Base-by-base conservation (phyloP, 2,329 filamentous ascomycete genomes). In the Aspergillus sp. region DNA sequence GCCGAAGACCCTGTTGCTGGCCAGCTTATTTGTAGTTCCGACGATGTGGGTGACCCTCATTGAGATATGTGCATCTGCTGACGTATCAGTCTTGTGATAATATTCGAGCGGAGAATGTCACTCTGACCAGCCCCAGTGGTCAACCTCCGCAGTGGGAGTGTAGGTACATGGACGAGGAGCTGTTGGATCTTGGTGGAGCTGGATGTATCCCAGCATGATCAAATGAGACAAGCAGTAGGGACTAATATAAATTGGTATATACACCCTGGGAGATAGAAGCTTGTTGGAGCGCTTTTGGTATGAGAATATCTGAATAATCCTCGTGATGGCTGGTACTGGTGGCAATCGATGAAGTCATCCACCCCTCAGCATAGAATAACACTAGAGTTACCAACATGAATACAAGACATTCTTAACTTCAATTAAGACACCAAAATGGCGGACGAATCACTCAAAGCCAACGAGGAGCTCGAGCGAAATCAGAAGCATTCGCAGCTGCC, bases 71-170 rank as follows among this genome's bases (percentile, higher is more conserved):
- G 3, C 7, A 13, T 3, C 3, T 13, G 11, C 39, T 51, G 27
- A 51, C 15, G 3, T 5, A 2, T 20, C 8, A 51, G 49, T 51
- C 49, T 4, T 51, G 49, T n/a, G 49, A 51, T n/a, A 51, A 51
- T 19, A 51, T 51, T 20, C 49, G 49, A 6, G 49, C 49, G 2
- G 49, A 51, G 39, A 51, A 51, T 17, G 49, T 51, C n/a, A 51
- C 49, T 12, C 15, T 51, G 11, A 34, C n/a, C 4, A 51, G 44
- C 8, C 39, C 49, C n/a, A 51, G 49, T 44, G 49, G 49, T 4
- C 22, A 44, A 15, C 39, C 37, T 4, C 39, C 39, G 8, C 39
- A 51, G 37, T 51, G 49, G 49, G 3, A 51, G n/a, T 51, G 49
- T 13, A 42, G 49, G 22, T 51, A 30, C 22, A 27, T 33, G 39